These are phyloP conservation scores for Dioszegia hungarica DNA, from an alignment of 768 basidiomycete genomes.

Conservation along the genomic window DNA sequence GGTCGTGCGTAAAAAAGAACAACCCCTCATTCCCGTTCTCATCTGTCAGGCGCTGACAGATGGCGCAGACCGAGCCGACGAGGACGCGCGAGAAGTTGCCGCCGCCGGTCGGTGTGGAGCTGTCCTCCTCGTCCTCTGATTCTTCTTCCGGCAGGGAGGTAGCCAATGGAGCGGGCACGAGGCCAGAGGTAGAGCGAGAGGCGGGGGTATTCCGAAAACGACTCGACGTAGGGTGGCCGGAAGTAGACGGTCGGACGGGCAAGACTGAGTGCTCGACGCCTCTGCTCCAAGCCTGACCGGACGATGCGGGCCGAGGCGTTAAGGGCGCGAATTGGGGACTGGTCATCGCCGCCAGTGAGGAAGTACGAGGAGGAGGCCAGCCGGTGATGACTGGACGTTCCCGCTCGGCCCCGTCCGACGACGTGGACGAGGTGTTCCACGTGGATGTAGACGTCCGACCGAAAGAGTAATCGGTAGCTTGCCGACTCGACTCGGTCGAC, in stretches of 20 bases:
- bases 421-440: conserved; percentile 14
- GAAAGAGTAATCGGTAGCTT: conserved; percentile 27
- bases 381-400: neutral
- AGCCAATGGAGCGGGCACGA: no score
- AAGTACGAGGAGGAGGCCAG: conserved; percentile 1
- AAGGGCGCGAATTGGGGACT: no score
- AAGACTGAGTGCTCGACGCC: no score
- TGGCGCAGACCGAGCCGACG: conserved; percentile 80
- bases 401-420: neutral
- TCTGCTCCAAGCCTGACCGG: no score
- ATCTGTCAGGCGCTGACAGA: conserved; percentile 76
- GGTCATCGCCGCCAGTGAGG: no score
- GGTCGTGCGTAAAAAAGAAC: conserved; percentile 91
- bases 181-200: no score
- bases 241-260: neutral
- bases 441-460: conserved; percentile 13
- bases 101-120: conserved; percentile 48
- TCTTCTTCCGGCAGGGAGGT: neutral
- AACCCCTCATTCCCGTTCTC: conserved; percentile 80
- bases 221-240: neutral
- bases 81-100: conserved; percentile 79
- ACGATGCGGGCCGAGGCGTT: no score
- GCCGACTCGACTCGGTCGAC: conserved; percentile 10
- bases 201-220: no score
- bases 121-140: conserved; percentile 33